Evolutionary conservation across 805 yeast genomes (phyloP).

Genomic region (Brettanomyces bruxellensis): DNA sequence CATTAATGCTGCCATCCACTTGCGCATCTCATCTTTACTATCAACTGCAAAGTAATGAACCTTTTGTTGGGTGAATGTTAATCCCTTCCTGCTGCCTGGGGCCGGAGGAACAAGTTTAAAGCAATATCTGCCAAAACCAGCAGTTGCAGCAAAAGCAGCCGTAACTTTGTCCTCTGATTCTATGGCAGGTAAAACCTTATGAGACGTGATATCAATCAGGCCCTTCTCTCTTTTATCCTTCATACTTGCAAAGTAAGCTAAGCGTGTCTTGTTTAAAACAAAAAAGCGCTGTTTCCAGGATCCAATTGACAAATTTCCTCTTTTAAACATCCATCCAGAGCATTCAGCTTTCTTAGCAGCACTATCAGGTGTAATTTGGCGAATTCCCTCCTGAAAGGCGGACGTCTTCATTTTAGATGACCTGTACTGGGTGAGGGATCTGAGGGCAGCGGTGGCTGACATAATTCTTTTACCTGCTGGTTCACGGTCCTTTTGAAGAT

Average conservation of each 20-base stretch:
- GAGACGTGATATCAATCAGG: conserved; percentile 90
- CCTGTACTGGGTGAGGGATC: conserved; percentile 33
- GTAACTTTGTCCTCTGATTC: conserved; percentile 71
- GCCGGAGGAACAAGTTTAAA: conserved; percentile 95
- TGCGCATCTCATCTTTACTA: conserved; percentile 80
- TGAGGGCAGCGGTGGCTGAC: conserved; percentile 27
- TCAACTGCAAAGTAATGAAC: conserved; percentile 96
- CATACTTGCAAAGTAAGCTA: conserved; percentile 76
- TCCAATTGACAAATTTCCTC: conserved; percentile 77
- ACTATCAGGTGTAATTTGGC: conserved; percentile 63
- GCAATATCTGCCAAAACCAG: conserved; percentile 90
- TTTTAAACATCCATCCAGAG: conserved; percentile 95
- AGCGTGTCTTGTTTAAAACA: conserved; percentile 83
- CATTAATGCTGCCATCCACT: conserved; percentile 91
- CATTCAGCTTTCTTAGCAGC: conserved; percentile 67
- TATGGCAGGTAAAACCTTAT: conserved; percentile 73
- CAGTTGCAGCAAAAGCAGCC: conserved; percentile 83
- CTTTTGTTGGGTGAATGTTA: conserved; percentile 93
- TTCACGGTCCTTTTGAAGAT: conserved; percentile 9
- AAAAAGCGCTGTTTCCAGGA: conserved; percentile 87
- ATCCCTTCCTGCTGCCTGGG: conserved; percentile 91
- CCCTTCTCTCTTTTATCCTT: conserved; percentile 85
- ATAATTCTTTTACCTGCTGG: conserved; percentile 30
- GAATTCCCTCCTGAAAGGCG: conserved; percentile 84
- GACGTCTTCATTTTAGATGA: conserved; percentile 53